phyloP scores from a whole-genome alignment of 2,329 filamentous ascomycete genomes.

The Zelopaecilomyces penicillatus region DNA sequence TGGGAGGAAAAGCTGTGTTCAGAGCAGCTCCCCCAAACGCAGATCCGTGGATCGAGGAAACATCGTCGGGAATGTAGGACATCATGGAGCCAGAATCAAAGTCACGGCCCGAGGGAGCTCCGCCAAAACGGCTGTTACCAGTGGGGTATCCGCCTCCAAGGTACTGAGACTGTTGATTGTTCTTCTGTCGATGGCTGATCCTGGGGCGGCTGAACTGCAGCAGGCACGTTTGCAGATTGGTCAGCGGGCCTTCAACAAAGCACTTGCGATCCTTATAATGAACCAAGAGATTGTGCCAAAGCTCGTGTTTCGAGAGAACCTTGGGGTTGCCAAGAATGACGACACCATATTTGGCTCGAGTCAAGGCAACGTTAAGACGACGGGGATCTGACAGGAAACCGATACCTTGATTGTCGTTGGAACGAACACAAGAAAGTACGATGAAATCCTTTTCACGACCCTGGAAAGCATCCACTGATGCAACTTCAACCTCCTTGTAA shows the following conservation, averaged over 20 bases:
- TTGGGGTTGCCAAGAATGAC: conserved; percentile 98
- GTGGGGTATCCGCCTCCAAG: conserved; percentile 28
- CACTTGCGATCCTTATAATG: conserved; percentile 98
- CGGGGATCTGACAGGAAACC: conserved; percentile 97
- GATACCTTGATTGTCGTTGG: conserved; percentile 97
- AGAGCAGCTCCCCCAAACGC: conserved; percentile 79
- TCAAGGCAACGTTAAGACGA: conserved; percentile 93
- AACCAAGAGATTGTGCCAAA: conserved; percentile 90
- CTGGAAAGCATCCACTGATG: conserved; percentile 97
- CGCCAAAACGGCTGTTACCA: conserved; percentile 32
- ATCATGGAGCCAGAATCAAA: conserved; percentile 80
- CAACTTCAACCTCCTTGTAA: conserved; percentile 98
- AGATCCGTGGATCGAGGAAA: conserved; percentile 90
- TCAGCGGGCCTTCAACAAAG: conserved; percentile 88
- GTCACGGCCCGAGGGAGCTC: conserved; percentile 37
- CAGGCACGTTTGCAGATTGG: conserved; percentile 90
- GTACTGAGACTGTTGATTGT: conserved; percentile 63
- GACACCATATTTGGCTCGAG: conserved; percentile 90
- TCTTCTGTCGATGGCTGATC: conserved; percentile 86
- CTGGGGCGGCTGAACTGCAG: conserved; percentile 93
- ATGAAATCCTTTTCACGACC: conserved; percentile 99
- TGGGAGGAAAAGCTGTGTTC: conserved; percentile 68
- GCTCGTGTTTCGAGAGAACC: conserved; percentile 91
- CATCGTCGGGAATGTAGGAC: conserved; percentile 94
- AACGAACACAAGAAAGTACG: conserved; percentile 92